Percentiles rank a stretch among this genome's conserved stretches.
phyloP scores from a whole-genome alignment of 805 yeast species.

The Ogataea philodendri region DNA sequence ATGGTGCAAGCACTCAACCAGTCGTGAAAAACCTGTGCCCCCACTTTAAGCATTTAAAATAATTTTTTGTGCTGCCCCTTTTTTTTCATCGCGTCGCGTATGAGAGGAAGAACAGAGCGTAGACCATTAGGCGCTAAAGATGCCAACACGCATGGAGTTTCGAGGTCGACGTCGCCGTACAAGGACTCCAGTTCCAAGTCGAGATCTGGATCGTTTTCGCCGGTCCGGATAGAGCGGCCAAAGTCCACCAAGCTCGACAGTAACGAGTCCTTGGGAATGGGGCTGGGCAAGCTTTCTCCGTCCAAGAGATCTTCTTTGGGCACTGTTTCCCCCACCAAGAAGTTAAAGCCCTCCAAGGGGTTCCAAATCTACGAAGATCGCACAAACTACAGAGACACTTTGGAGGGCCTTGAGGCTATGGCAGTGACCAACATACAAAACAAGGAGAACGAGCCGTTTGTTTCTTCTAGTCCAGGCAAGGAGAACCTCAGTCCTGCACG shows the following conservation, averaged over 20 bases:
- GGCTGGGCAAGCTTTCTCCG: slow-evolving; percentile 11
- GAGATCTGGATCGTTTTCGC: slow-evolving; percentile 9
- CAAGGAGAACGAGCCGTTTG: slow-evolving; percentile 22
- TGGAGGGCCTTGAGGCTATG: slow-evolving; percentile 9
- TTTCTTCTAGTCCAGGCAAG: not conserved
- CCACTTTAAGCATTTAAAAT: not conserved
- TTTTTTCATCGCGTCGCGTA: slow-evolving; percentile 13
- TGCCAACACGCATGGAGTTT: slow-evolving; percentile 11
- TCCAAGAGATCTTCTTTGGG: slow-evolving; percentile 14
- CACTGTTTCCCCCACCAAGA: slow-evolving; percentile 15
- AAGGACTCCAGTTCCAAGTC: slow-evolving; percentile 10
- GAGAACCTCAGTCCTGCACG: slow-evolving; percentile 2
- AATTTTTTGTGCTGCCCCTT: slow-evolving; percentile 3
- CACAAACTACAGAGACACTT: slow-evolving; percentile 12
- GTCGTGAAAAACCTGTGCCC: too few species aligned
- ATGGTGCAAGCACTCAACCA: slow-evolving; percentile 17
- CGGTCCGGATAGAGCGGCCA: slow-evolving; percentile 6
- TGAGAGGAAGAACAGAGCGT: slow-evolving; percentile 12
- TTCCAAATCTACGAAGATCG: slow-evolving; percentile 24
- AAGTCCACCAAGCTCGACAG: slow-evolving; percentile 13
- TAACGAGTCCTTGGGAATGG: slow-evolving; percentile 12
- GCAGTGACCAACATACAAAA: slow-evolving; percentile 8
- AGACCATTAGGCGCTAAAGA: slow-evolving; percentile 13
- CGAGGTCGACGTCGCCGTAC: slow-evolving; percentile 11
- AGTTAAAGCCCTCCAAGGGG: slow-evolving; percentile 10